Evolutionary conservation across 768 basidiomycete species (phyloP).

Genomic region (Mycena metata): DNA sequence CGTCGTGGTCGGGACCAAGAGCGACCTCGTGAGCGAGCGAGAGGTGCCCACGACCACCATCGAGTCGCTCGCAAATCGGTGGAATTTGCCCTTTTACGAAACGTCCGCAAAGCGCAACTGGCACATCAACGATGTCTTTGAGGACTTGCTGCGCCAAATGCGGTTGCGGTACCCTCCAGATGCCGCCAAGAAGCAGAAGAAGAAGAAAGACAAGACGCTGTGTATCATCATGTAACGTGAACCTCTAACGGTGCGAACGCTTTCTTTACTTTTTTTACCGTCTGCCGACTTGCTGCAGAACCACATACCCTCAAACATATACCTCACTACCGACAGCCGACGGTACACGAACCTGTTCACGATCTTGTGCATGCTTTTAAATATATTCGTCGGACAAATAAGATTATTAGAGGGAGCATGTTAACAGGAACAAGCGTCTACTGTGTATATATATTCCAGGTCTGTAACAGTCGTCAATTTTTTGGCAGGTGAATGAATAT

Average conservation of each 20-base stretch:
- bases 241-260: constrained; percentile 19
- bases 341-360: constrained; percentile 32
- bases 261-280: not conserved
- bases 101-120: constrained; percentile 90
- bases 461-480: constrained; percentile 25
- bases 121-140: constrained; percentile 85
- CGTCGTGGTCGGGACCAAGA: constrained; percentile 88
- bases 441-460: constrained; percentile 40
- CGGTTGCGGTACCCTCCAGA: constrained; percentile 71
- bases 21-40: constrained; percentile 84
- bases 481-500: constrained; percentile 7
- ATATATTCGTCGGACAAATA: constrained; percentile 33
- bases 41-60: constrained; percentile 79
- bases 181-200: constrained; percentile 54
- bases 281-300: constrained; percentile 10
- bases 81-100: constrained; percentile 86
- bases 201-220: constrained; percentile 37
- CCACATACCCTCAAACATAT: constrained; percentile 38
- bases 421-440: constrained; percentile 32
- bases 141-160: constrained; percentile 84
- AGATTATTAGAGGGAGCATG: constrained; percentile 35
- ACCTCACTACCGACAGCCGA: constrained; percentile 30
- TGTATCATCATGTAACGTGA: constrained; percentile 59
- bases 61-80: constrained; percentile 71
- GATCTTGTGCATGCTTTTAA: constrained; percentile 19